phyloP scores from a whole-genome alignment of 306 rosid species.

The Hippophae rhamnoides region DNA sequence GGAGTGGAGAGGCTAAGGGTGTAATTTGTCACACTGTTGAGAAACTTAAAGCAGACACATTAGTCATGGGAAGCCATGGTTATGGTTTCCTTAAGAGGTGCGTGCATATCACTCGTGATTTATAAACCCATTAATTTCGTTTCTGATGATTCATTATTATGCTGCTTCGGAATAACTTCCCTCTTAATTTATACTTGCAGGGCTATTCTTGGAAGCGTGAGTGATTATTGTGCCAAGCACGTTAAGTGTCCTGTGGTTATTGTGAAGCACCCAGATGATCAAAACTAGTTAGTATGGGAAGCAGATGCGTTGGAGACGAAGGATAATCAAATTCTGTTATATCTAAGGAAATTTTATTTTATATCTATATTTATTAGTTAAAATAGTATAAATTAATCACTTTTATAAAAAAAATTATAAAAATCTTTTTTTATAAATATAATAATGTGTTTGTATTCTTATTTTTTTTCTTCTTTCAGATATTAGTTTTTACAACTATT shows the following conservation, averaged over 20 bases:
- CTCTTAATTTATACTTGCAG: slow-evolving; percentile 23
- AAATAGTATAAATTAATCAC: no score
- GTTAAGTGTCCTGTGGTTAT: slow-evolving; percentile 74
- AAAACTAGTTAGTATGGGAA: not conserved
- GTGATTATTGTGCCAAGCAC: slow-evolving; percentile 63
- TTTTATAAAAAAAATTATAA: no score
- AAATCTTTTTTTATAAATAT: no score
- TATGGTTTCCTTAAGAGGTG: slow-evolving; percentile 81
- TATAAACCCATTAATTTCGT: no score
- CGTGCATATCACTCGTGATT: no score
- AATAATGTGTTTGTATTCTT: no score
- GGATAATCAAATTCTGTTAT: no score
- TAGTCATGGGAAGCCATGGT: slow-evolving; percentile 79
- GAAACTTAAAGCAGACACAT: slow-evolving; percentile 53
- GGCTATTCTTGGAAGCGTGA: slow-evolving; percentile 78
- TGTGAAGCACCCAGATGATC: slow-evolving; percentile 41
- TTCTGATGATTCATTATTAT: not conserved
- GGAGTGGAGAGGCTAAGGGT: slow-evolving; percentile 60
- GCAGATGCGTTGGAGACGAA: no score
- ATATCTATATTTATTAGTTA: no score
- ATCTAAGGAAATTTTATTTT: no score
- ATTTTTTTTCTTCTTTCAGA: no score
- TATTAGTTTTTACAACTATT: no score
- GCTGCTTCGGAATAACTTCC: not conserved
- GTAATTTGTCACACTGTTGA: slow-evolving; percentile 55